Evolutionary conservation across 192 early-diverging fungal genomes (phyloP), one percentile per base, ranked within the genome.

Genomic region (Glomus cerebriforme): DNA sequence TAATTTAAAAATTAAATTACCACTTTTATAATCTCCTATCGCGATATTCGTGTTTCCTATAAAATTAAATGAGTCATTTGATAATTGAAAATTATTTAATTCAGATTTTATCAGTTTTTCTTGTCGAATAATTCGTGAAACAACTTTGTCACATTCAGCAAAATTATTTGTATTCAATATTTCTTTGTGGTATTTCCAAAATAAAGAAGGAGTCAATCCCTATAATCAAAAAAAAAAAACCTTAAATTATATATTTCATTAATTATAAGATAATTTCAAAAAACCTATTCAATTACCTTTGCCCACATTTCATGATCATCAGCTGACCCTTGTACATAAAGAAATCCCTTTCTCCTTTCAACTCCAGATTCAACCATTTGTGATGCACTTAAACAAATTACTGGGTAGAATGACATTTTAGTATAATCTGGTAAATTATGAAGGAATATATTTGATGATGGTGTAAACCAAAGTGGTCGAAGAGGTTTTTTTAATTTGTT

Each of bases 281-380:
- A n/a, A n/a, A n/a, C n/a, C n/a, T n/a, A n/a, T n/a, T 27, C 7
- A 29, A 58, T 77, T 45, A 77, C 91, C 79, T 82, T 59, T 29
- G 90, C 88, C 96, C 96, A 97, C 79, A 90, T 82, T 75, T 97
- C 96, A 47, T 95, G 91, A 81, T 97, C 96, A 82, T 97, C 96
- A 0, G 90, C 96, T 1, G 95, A 91, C 10, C 96, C 96, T 85
- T 97, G 96, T 9, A 97, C 91, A 78, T 97, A 97, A 15, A 86
- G 72, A 71, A 90, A 96, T 7, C 90, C 90, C 29, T 83, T 73
- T 27, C 81, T 72, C 19, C 83, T 72, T 26, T 86, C 87, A 54
- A 86, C 66, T 26, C 86, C 85, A 17, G 85, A 85, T n/a, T 77
- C 79, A 7, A 88, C 84, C 2, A 87, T 83, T 73, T 86, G 82